These are phyloP conservation scores for Hortiboletus rubellus DNA, from an alignment of 1,284 basidiomycete genomes.

Conservation along the genomic window DNA sequence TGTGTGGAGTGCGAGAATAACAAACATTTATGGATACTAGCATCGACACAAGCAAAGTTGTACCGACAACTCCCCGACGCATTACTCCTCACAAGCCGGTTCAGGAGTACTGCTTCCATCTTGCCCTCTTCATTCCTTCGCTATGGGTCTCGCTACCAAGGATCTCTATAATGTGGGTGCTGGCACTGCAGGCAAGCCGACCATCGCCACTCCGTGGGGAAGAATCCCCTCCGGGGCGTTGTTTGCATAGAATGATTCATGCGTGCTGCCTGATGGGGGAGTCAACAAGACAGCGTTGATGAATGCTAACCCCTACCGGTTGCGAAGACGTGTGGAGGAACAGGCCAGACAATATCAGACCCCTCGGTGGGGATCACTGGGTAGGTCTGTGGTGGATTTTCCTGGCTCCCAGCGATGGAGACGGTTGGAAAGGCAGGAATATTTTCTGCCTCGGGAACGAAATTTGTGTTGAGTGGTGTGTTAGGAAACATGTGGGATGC, in stretches of 20 bases:
- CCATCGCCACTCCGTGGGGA: too few relatives aligned
- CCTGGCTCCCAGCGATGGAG: too few relatives aligned
- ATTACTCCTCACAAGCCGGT: slow-evolving; percentile 9
- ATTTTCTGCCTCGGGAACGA: too few relatives aligned
- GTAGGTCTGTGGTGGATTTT: neutral
- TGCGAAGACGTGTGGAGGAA: neutral
- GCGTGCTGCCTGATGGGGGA: too few relatives aligned
- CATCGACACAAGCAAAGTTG: slow-evolving; percentile 21
- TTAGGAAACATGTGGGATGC: too few relatives aligned
- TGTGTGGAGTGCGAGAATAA: slow-evolving; percentile 12
- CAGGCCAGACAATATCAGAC: neutral
- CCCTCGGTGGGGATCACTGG: neutral
- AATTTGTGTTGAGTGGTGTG: too few relatives aligned
- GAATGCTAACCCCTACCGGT: neutral
- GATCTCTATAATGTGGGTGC: too few relatives aligned
- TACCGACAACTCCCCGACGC: slow-evolving; percentile 16
- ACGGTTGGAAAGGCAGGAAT: too few relatives aligned
- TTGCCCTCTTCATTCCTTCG: slow-evolving; percentile 14
- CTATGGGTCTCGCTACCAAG: slow-evolving; percentile 26
- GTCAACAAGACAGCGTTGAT: too few relatives aligned
- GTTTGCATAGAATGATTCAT: too few relatives aligned
- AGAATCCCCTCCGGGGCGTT: neutral
- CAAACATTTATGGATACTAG: slow-evolving; percentile 28
- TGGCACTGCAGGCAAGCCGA: too few relatives aligned
- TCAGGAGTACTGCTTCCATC: slow-evolving; percentile 3